Evolutionary conservation across 805 yeast genomes (phyloP), one percentile per base, ranked within the genome.

Genomic region (Zygoascus ofunaensis): DNA sequence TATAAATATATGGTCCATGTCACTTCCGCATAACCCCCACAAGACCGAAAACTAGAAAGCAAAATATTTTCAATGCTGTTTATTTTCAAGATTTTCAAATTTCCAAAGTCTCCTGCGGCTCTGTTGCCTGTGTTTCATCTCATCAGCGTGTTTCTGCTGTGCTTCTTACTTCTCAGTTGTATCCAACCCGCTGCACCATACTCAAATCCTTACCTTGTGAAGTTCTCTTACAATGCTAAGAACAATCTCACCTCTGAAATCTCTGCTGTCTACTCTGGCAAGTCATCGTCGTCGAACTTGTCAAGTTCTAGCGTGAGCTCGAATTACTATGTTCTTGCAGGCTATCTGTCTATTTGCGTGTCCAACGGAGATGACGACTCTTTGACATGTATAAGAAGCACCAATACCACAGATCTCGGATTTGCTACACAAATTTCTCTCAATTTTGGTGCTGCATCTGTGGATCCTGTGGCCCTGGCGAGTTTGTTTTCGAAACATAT

Each of bases 81-180:
- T 22, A 5, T 23, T 28, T 30, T 30, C 17, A 24, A 15, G 4
- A 15, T 39, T 7, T 19, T 10, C 22, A 39, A 39, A 34, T n/a
- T 26, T 15, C n/a, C 19, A 22, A 39, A 30, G 5, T 34, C 30
- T 10, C 36, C 37, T 4, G 15, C 33, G 32, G 21, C 33, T 34
- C 17, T 39, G 4, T 17, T 26, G 40, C 5, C 24, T 5, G 23
- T 37, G 14, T 36, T 40, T 42, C 44, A 30, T 12, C 24, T 47
- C 39, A 36, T 40, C 39, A 37, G 39, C 7, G 7, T 32, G 5
- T 22, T 45, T 34, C 38, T 49, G 21, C 12, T 46, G 18, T 4
- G 37, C n/a, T 52, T 55, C 33, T 48, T 54, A 14, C 24, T 53
- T 12, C 45, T 55, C 15, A 46, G 44, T 4, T 48, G 54, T 36